These are phyloP conservation scores for Cytospora piceae DNA, from an alignment of 2,329 filamentous ascomycete genomes.

Conservation along the genomic window DNA sequence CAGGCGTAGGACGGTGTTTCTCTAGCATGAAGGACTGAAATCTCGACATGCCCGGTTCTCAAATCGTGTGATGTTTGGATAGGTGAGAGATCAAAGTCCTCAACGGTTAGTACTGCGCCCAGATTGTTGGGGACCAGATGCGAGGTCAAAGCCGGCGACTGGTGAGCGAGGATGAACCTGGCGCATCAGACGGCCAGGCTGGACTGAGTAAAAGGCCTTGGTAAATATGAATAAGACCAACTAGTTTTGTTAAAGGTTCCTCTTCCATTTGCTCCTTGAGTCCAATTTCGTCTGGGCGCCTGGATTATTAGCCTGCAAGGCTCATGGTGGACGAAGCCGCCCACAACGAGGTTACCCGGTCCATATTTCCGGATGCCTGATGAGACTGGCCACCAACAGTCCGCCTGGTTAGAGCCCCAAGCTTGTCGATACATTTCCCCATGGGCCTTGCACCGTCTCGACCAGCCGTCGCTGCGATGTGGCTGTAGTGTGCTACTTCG, in stretches of 20 bases:
- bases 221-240: background rate
- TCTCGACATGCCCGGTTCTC: background rate
- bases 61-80: conserved; percentile 7
- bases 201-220: conserved; percentile 16
- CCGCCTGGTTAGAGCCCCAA: background rate
- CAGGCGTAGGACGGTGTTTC: background rate
- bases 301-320: background rate
- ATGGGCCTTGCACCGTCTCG: background rate
- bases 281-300: background rate
- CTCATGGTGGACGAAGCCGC: background rate
- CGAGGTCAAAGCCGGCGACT: conserved; percentile 22
- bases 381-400: background rate
- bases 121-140: conserved; percentile 21
- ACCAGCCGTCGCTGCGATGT: background rate
- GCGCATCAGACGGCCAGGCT: conserved; percentile 10
- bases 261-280: conserved; percentile 1
- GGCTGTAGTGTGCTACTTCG: conserved; percentile 1
- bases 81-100: conserved; percentile 8
- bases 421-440: background rate
- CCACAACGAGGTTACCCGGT: background rate
- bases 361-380: background rate
- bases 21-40: background rate
- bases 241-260: conserved; percentile 3
- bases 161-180: conserved; percentile 25
- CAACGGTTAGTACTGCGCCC: conserved; percentile 11